phyloP scores from a whole-genome alignment of 2,329 filamentous ascomycete genomes.

The Balansia obtecta region DNA sequence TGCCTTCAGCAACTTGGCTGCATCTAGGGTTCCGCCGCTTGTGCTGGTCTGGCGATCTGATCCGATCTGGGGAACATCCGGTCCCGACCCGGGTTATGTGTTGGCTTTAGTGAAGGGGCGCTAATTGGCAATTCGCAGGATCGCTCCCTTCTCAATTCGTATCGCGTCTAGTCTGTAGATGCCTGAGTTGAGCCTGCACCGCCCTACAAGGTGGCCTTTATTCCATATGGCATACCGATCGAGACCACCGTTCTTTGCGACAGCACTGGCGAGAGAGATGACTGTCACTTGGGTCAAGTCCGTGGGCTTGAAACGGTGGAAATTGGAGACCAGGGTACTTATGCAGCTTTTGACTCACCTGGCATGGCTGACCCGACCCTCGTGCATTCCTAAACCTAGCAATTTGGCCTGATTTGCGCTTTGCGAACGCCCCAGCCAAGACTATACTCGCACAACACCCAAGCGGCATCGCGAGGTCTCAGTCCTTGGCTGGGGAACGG shows the following conservation, averaged over 20 bases:
- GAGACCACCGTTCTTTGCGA: background rate
- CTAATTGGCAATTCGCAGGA: background rate
- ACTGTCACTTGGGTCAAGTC: background rate
- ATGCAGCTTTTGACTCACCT: constrained; percentile 5
- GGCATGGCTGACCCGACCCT: background rate
- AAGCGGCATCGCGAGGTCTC: background rate
- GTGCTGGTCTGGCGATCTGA: background rate
- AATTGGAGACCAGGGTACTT: constrained; percentile 5
- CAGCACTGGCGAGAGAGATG: background rate
- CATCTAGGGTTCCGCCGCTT: background rate
- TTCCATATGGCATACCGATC: no score
- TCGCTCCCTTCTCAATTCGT: no score
- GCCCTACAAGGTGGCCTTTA: no score
- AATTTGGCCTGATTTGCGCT: background rate
- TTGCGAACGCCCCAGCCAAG: background rate
- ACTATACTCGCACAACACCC: background rate
- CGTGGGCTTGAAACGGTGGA: constrained; percentile 9
- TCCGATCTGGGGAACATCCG: background rate
- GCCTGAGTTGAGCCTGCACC: no score
- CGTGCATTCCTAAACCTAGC: constrained; percentile 5
- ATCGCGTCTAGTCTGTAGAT: no score
- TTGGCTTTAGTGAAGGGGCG: background rate
- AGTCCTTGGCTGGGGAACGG: background rate
- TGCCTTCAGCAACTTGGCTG: background rate
- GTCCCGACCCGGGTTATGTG: background rate